A percentile compares a stretch with the other conserved stretches of the same genome.
These are phyloP conservation scores for Sporothrix humicola DNA, from an alignment of 2,329 filamentous ascomycete genomes.

Conservation along the genomic window DNA sequence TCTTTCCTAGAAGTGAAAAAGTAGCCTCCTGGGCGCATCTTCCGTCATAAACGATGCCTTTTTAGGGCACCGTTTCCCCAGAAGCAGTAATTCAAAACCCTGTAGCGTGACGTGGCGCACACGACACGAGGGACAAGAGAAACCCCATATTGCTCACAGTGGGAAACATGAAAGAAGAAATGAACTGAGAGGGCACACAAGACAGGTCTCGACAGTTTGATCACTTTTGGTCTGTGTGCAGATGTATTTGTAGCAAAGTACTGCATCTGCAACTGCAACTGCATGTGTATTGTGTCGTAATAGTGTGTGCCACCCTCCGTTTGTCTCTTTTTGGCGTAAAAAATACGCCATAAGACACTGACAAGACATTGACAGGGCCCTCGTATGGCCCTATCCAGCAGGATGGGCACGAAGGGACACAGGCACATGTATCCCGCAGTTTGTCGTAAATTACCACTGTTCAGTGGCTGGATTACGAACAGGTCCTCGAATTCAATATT, in stretches of 20 bases:
- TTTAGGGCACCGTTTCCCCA: neutral
- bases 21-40: conserved; percentile 5
- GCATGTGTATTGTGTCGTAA: too few species aligned
- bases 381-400: neutral
- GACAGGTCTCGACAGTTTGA: neutral
- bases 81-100: neutral
- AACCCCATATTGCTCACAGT: neutral
- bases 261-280: too few species aligned
- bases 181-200: neutral
- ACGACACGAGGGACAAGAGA: neutral
- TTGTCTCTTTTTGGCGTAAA: too few species aligned
- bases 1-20: too few species aligned
- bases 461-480: neutral
- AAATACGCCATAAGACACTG: neutral
- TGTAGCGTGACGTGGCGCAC: conserved; percentile 5
- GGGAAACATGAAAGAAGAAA: neutral
- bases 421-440: neutral
- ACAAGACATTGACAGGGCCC: neutral
- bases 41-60: neutral
- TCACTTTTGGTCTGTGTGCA: neutral
- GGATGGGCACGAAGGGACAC: neutral
- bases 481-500: neutral
- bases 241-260: too few species aligned
- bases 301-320: too few species aligned
- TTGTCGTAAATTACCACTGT: too few species aligned